These are phyloP conservation scores for Climacium dendroides DNA, from an alignment of 225 moss, liverwort and hornwort genomes.

Conservation along the genomic window DNA sequence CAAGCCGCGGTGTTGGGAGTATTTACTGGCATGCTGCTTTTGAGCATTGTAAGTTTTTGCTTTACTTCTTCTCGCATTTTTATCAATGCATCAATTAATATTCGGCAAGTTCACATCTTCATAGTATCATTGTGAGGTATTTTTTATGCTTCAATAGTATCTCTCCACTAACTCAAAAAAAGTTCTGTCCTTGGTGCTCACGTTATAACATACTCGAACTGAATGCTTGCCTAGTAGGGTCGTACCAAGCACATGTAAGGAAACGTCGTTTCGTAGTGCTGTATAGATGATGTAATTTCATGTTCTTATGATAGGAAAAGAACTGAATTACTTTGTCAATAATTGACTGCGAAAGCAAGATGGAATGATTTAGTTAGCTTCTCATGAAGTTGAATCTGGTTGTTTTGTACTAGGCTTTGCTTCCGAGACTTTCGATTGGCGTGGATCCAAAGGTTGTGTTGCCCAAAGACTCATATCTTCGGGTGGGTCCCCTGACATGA, in stretches of 20 bases:
- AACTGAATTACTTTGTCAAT: neutral
- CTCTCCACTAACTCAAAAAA: neutral
- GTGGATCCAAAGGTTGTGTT: constrained; percentile 53
- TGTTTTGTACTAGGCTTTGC: constrained; percentile 34
- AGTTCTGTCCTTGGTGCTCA: neutral
- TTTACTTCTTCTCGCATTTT: neutral
- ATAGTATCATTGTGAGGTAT: neutral
- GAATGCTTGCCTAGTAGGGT: neutral
- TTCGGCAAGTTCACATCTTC: neutral
- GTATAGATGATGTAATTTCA: neutral
- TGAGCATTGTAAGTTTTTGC: constrained; percentile 60
- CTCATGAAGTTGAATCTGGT: neutral
- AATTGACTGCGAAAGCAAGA: neutral
- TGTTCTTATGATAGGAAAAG: neutral
- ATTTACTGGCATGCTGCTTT: constrained; percentile 60
- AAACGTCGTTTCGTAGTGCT: neutral
- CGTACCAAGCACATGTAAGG: neutral
- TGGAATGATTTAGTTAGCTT: neutral
- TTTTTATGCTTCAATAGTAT: neutral
- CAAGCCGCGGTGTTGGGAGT: constrained; percentile 67
- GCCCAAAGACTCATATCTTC: constrained; percentile 41
- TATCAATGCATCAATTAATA: neutral
- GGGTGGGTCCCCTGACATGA: constrained; percentile 5
- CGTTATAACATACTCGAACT: neutral
- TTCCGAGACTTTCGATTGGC: constrained; percentile 67